A percentile compares a stretch with the other conserved stretches of the same genome.
Evolutionary conservation across 345 rosid genomes (phyloP).

Genomic region (Lepidium didymum): DNA sequence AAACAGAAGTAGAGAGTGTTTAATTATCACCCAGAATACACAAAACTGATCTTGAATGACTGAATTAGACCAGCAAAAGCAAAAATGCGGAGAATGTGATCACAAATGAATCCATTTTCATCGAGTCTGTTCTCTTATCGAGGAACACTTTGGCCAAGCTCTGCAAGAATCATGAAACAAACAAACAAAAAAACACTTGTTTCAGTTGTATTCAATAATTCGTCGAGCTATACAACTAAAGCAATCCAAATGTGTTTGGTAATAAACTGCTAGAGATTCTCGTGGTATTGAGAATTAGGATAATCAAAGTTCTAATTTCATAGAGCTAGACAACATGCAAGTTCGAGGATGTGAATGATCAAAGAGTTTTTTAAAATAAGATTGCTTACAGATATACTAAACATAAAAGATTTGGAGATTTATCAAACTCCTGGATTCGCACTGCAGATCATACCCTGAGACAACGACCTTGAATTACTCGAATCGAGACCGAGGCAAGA

Average conservation of each 20-base stretch:
- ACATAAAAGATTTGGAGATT: slow-evolving; percentile 44
- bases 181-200: background rate
- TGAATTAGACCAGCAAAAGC: slow-evolving; percentile 8
- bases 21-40: background rate
- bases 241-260: background rate
- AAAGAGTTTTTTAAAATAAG: slow-evolving; percentile 21
- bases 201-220: background rate
- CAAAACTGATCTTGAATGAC: slow-evolving; percentile 4
- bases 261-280: background rate
- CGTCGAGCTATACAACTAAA: background rate
- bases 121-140: slow-evolving; percentile 40
- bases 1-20: background rate
- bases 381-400: slow-evolving; percentile 58
- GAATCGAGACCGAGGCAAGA: slow-evolving; percentile 86
- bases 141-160: slow-evolving; percentile 73
- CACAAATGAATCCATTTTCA: background rate
- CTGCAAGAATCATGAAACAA: slow-evolving; percentile 35
- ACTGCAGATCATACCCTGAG: slow-evolving; percentile 99
- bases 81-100: slow-evolving; percentile 3
- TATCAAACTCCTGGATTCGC: slow-evolving; percentile 96
- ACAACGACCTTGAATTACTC: slow-evolving; percentile 67
- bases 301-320: background rate
- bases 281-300: background rate
- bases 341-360: background rate
- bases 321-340: background rate